phyloP scores from a whole-genome alignment of 192 early-diverging fungal genomes.

The Coemansia sp. region DNA sequence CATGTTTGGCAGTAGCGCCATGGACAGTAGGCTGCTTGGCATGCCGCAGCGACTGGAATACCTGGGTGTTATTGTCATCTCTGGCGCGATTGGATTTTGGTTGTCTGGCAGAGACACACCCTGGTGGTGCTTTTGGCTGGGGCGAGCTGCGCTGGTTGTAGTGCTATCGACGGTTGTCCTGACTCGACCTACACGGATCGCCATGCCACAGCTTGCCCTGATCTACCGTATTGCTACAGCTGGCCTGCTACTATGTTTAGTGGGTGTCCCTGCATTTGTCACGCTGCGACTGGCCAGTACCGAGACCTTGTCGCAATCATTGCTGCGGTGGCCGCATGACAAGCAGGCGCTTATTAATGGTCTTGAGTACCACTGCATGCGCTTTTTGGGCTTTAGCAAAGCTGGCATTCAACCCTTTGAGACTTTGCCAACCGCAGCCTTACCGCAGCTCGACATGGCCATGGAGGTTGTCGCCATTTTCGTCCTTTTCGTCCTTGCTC shows the following conservation, averaged over 20 bases:
- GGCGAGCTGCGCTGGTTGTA: slow-evolving; percentile 6
- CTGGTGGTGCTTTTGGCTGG: slow-evolving; percentile 15
- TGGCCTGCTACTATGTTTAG: slow-evolving; percentile 5
- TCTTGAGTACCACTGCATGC: neutral
- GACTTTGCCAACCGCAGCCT: neutral
- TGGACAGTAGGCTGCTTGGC: slow-evolving; percentile 35
- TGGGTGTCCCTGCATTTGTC: slow-evolving; percentile 14
- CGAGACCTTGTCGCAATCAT: neutral
- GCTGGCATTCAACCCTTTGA: neutral
- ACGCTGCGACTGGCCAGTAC: neutral
- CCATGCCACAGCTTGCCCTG: neutral
- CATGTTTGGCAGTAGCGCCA: slow-evolving; percentile 31
- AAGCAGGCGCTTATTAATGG: slow-evolving; percentile 6
- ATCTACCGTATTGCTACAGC: neutral
- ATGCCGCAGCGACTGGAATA: slow-evolving; percentile 11
- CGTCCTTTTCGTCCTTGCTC: slow-evolving; percentile 17
- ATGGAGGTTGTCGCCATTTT: slow-evolving; percentile 18
- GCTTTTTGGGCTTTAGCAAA: neutral
- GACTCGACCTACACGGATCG: neutral
- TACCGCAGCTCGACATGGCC: slow-evolving; percentile 17
- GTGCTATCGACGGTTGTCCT: slow-evolving; percentile 6
- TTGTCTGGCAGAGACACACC: neutral
- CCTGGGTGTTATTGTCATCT: neutral
- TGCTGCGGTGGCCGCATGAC: slow-evolving; percentile 38
- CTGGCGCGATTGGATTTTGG: slow-evolving; percentile 16